These are phyloP conservation scores for Castanea mollissima DNA, from an alignment of 306 rosid species.

Conservation along the genomic window DNA sequence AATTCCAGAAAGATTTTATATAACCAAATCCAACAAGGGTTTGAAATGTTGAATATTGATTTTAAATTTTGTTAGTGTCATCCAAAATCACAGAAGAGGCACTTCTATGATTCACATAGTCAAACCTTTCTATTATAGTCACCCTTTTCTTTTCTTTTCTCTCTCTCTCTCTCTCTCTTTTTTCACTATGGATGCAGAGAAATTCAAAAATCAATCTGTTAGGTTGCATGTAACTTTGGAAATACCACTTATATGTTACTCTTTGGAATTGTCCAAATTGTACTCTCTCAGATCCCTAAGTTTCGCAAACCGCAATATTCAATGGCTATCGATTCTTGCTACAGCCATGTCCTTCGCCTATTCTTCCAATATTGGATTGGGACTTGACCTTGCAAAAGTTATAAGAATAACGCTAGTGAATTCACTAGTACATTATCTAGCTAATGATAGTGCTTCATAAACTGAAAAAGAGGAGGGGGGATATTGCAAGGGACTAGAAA, in stretches of 20 bases:
- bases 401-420: slow-evolving; percentile 34
- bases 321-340: slow-evolving; percentile 74
- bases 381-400: slow-evolving; percentile 38
- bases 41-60: no score
- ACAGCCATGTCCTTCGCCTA: slow-evolving; percentile 75
- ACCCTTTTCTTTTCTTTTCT: not conserved
- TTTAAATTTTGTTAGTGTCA: no score
- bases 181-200: slow-evolving; percentile 41
- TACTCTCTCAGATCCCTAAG: slow-evolving; percentile 75
- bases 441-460: no score
- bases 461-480: no score
- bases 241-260: slow-evolving; percentile 47
- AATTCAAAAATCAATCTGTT: slow-evolving; percentile 41
- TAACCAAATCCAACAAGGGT: no score
- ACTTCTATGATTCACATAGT: no score
- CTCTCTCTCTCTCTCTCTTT: no score
- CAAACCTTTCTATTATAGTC: not conserved
- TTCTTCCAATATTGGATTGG: slow-evolving; percentile 67
- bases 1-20: no score
- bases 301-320: slow-evolving; percentile 47
- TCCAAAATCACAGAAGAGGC: no score
- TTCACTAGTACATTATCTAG: not conserved
- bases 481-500: no score
- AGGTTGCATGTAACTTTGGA: slow-evolving; percentile 28
- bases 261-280: slow-evolving; percentile 54